Evolutionary conservation across 176 grass and related monocot genomes (phyloP).

Genomic region (Tillandsia leiboldiana): DNA sequence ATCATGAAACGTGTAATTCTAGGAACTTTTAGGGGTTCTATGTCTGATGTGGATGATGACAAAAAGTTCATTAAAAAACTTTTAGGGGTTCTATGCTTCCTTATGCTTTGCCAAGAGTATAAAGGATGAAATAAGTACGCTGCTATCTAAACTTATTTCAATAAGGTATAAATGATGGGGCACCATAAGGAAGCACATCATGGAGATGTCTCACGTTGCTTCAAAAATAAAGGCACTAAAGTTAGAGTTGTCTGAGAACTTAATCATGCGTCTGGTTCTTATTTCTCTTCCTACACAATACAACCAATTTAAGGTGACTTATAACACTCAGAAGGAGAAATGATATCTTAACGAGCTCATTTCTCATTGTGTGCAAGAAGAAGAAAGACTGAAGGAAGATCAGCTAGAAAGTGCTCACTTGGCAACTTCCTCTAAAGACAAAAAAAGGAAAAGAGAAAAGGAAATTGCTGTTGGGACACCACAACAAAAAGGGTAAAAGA

Average conservation of each 20-base stretch:
- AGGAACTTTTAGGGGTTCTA: neutral
- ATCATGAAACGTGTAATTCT: neutral
- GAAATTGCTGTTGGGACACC: neutral
- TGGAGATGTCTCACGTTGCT: too few species aligned
- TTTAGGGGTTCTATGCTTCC: too few species aligned
- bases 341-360: neutral
- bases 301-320: neutral
- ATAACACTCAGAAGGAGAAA: neutral
- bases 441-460: neutral
- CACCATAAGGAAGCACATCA: neutral
- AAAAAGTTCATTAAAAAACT: neutral
- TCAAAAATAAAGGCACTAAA: slow-evolving; percentile 1
- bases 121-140: neutral
- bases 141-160: neutral
- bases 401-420: neutral
- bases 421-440: neutral
- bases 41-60: neutral
- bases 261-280: neutral
- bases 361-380: neutral
- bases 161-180: neutral
- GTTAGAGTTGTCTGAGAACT: neutral
- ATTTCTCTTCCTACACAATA: neutral
- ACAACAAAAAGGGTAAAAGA: neutral
- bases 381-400: neutral
- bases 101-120: neutral